Evolutionary conservation across 371 early-diverging fungal species (phyloP), one percentile per base, ranked within the genome.

Genomic region (Circinella umbellata): DNA sequence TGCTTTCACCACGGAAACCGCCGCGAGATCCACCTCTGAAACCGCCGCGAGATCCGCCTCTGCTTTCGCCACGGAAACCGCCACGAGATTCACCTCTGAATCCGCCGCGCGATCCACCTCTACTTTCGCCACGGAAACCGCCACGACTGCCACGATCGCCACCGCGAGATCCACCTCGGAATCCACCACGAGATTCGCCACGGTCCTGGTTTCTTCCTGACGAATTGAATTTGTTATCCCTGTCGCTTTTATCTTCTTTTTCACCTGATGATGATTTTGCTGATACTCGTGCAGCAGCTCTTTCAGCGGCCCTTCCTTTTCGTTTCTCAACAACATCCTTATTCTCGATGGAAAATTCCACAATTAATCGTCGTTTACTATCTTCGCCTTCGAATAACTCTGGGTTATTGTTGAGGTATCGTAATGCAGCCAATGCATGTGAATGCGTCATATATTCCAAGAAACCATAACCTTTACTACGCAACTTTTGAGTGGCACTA

Each of bases 331-430:
- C 71, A 14, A 97, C 89, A 54, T 90, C 86, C 46, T 86, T 85
- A 76, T 98, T 97, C 80, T 98, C 98, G 38, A 97, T 79, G 0
- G 98, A 90, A 76, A 98, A 98, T 81, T 98, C 97, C 34, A 97
- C 96, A 74, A 89, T 88, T 69, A 88, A 76, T 37, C 88, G 82
- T 71, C 42, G 42, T 42, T 42, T 42, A 42, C 42, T 42, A 42
- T 42, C 42, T 9, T 82, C 89, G 66, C 85, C 87, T 57, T 88
- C 80, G 69, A 86, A 94, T 18, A 91, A 72, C 35, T 81, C 79
- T 1, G 93, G 91, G 69, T 94, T 93, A 76, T 95, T 94, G 83
- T 97, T 98, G 72, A 98, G 85, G 80, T 91, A 94, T 60, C 98
- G 89, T 68, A 98, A 81, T 64, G 93, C 92, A 9, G 96, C 95